Evolutionary conservation across 1,284 basidiomycete genomes (phyloP), one percentile per base, ranked within the genome.

Genomic region (Lignosus rhinocerotis): DNA sequence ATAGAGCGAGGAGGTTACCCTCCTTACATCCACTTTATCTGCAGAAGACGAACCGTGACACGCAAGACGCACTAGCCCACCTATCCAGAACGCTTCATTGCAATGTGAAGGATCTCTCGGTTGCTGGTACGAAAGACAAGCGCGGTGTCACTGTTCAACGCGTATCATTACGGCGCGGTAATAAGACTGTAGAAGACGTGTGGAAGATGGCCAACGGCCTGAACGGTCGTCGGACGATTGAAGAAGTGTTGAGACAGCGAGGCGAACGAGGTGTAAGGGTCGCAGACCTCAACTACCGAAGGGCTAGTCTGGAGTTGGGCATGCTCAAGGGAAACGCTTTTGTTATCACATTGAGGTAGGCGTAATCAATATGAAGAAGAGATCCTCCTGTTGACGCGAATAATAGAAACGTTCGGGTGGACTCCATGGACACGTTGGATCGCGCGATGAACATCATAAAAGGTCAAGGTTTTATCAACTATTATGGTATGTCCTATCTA

Each of bases 71-170:
- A 1, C 84, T 99, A 21, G 80, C 84, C 0, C 81, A 95, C 67
- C 75, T 98, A 36, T 81, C 91, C 11, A 87, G 93, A 12, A 82
- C 85, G 43, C 79, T 99, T 30, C 88, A 90, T 56, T 82, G 88
- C 67, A 86, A 80, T 38, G 72, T 85, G 53, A 93, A 89, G 71
- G 93, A 96, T 66, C 78, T 99, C 3, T 85, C 88, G 16, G 90
- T 96, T 12, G 94, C 95, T 6, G 97, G 97, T 0, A 99, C 97
- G 3, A 99, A 99, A 72, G 97, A 99, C 76, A 99, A 98, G 73
- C 90, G 97, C 43, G 96, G 94, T 0, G 93, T 98, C 6, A 99
- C 96, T 0, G 88, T 94, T 1, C 97, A 99, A 72, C 85, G 94
- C 0, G 94, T 98, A 11, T 91, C 93, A 7, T 73, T 98, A 14